Base-by-base conservation (phyloP, 2,329 filamentous ascomycete genomes). In the Sporothrix brasiliensis region DNA sequence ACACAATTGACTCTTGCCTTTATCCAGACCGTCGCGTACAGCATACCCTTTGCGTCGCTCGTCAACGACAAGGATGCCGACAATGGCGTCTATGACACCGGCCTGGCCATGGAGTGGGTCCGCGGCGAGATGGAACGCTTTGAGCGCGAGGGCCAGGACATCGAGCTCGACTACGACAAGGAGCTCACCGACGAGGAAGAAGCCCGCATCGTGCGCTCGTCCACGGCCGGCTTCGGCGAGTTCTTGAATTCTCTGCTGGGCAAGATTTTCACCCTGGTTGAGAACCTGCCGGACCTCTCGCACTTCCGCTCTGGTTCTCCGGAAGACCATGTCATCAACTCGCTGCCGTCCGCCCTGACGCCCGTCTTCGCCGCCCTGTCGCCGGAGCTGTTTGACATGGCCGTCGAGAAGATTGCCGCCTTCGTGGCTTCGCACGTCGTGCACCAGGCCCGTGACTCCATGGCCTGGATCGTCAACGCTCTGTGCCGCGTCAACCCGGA, bases 381-480 rank as follows among this genome's bases (percentile, higher is more conserved):
- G 0, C 92, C 94, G 0, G 93, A 97, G 77, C 87, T 98, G 13
- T 99, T 96, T 76, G 95, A 98, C 76, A 87, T 95, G 78, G 93
- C 92, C 0, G 82, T 99, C 67, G 91, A 97, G 72, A 98, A 98
- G 83, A 89, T 99, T 75, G 91, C 93, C 2, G 88, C 92, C 44
- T 99, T 99, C 78, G 91, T 97, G 34, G 90, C 92, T 1, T 92
- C 92, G 73, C 95, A 98, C 81, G 95, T 99, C 65, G 94, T 99
- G 21, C 94, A 99, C 76, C 95, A 98, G 80, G 94, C 95, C 68
- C 86, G 94, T 74, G 95, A 99, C 83, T 94, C 95, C 9, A 97
- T 99, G 91, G 95, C 96, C 1, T 99, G 97, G 86, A 98, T 98
- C 69, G 92, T 94, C 81, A 98, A 97, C 79, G 92, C 93, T 0